Conservation (phyloP, 2,329 filamentous ascomycete species). For the Aspergillus sclerotialis region DNA sequence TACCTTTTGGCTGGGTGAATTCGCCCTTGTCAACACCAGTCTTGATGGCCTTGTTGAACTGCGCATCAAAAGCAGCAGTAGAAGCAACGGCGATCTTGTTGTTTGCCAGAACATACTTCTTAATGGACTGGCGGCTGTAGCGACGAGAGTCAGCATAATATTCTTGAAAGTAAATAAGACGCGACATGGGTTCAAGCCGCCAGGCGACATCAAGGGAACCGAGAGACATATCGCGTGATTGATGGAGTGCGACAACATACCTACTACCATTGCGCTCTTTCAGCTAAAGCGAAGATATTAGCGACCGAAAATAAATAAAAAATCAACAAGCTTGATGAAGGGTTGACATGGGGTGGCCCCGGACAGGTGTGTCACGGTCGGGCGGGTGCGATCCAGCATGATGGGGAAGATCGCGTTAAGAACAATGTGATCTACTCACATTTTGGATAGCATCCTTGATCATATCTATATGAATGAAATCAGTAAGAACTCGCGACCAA, state of each 20-base stretch:
- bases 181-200: constrained; percentile 15
- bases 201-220: constrained; percentile 6
- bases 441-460: constrained; percentile 65
- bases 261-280: constrained; percentile 66
- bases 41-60: constrained; percentile 82
- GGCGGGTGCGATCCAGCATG: constrained; percentile 21
- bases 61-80: constrained; percentile 57
- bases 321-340: constrained; percentile 14
- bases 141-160: constrained; percentile 23
- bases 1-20: constrained; percentile 88
- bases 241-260: constrained; percentile 42
- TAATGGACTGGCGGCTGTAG: constrained; percentile 61
- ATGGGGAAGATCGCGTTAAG: constrained; percentile 39
- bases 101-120: constrained; percentile 69
- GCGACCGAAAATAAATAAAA: constrained; percentile 27
- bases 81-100: constrained; percentile 54
- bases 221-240: constrained; percentile 17
- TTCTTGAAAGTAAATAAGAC: constrained; percentile 13
- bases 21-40: constrained; percentile 77
- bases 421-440: constrained; percentile 54
- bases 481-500: constrained; percentile 50
- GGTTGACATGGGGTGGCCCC: constrained; percentile 16
- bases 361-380: constrained; percentile 30
- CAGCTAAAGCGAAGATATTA: constrained; percentile 51
- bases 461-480: constrained; percentile 54